Evolutionary conservation across 345 rosid genomes (phyloP), one percentile per base, ranked within the genome.

Genomic region (Anastatica hierochuntica): DNA sequence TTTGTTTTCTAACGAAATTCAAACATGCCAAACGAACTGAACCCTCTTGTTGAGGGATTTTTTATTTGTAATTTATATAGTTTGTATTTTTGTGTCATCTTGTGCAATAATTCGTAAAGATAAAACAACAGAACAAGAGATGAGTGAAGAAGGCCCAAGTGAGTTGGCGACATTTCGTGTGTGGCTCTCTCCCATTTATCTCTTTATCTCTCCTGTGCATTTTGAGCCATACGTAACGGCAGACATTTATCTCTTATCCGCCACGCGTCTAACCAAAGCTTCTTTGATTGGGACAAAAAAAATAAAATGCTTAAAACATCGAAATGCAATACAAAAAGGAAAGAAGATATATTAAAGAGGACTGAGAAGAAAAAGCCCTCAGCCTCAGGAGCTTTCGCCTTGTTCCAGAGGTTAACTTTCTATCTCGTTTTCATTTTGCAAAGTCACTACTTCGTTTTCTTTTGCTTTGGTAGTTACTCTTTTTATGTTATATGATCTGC

Each of bases 121-220:
- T 27, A 17, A 47, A 58, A 58, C 55, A 26, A 59, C 21, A 59
- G 38, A 59, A 44, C 26, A 14, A 57, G 43, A n/a, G n/a, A n/a
- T n/a, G n/a, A 43, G 52, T 44, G 24, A 21, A 0, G 21, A 38
- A 37, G 9, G 26, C n/a, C 36, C 41, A 26, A 23, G 17, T 14
- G 49, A 49, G 31, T 41, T 47, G 36, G 9, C 33, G 36, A 8
- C 33, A 6, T 29, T 29, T 29, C 0, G 10, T 75, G 96, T 88
- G 66, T 62, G 67, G 67, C 21, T 50, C 51, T 61, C 50, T 23
- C 44, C 27, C 47, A 16, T 72, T 81, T 80, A 87, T 87, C 96
- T 45, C 80, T n/a, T n/a, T n/a, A n/a, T n/a, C n/a, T n/a, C n/a
- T n/a, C n/a, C n/a, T n/a, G n/a, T n/a, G n/a, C n/a, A n/a, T n/a